Percentiles rank a stretch among this genome's conserved stretches.
Conservation (phyloP, 345 rosid genomes). For the Citrus unshiu region DNA sequence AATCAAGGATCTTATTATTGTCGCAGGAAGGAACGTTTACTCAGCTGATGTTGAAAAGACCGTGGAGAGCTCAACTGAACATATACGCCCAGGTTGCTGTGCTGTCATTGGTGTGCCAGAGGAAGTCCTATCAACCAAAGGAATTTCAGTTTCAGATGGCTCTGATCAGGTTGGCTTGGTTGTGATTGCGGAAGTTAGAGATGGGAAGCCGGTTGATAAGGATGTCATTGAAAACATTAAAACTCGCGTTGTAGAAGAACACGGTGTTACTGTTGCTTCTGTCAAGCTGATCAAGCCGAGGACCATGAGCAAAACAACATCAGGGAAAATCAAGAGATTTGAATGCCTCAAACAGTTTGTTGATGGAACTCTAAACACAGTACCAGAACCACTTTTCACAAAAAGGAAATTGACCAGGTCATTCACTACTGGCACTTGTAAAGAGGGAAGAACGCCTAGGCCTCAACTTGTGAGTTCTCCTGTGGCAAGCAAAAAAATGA, state of each 20-base stretch:
- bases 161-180: conserved; percentile 65
- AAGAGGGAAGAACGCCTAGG: conserved; percentile 43
- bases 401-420: conserved; percentile 36
- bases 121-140: conserved; percentile 55
- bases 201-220: conserved; percentile 40
- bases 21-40: conserved; percentile 68
- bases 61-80: conserved; percentile 52
- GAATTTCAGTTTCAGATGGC: conserved; percentile 47
- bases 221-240: conserved; percentile 37
- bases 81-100: conserved; percentile 63
- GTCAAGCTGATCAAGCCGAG: conserved; percentile 57
- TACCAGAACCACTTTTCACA: conserved; percentile 37
- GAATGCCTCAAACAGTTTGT: conserved; percentile 60
- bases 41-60: conserved; percentile 72
- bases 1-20: conserved; percentile 71
- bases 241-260: conserved; percentile 54
- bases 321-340: conserved; percentile 73
- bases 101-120: conserved; percentile 71
- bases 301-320: conserved; percentile 62
- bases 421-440: conserved; percentile 48
- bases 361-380: conserved; percentile 44
- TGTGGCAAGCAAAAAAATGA: conserved; percentile 20
- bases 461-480: conserved; percentile 30
- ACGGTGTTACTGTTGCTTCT: conserved; percentile 48
- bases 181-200: conserved; percentile 65